Conservation (phyloP, 208 protist genomes). For the Leishmania arabica region DNA sequence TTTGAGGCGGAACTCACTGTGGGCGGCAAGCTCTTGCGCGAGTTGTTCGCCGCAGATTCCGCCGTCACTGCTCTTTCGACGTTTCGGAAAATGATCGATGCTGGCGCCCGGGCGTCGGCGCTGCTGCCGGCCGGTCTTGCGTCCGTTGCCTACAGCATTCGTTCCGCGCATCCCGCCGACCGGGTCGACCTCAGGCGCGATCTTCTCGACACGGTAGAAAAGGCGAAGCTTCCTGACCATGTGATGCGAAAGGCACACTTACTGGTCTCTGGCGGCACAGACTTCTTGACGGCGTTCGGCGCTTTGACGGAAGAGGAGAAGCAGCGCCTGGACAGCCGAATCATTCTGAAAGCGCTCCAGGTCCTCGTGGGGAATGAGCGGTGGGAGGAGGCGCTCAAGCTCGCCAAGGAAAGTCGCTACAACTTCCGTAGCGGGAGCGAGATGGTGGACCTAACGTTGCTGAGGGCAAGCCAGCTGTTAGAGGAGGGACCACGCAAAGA, state of each 20-base stretch:
- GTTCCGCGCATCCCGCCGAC: slow-evolving; percentile 5
- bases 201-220: slow-evolving; percentile 25
- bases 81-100: slow-evolving; percentile 35
- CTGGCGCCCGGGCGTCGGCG: slow-evolving; percentile 9
- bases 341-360: slow-evolving; percentile 38
- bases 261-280: slow-evolving; percentile 21
- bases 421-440: slow-evolving; percentile 52
- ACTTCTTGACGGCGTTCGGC: slow-evolving; percentile 30
- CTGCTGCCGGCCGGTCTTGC: slow-evolving; percentile 31
- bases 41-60: slow-evolving; percentile 30
- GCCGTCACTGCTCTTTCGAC: slow-evolving; percentile 8
- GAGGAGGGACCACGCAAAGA: slow-evolving; percentile 37
- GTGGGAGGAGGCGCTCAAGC: slow-evolving; percentile 71
- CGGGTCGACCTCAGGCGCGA: slow-evolving; percentile 11
- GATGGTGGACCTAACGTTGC: slow-evolving; percentile 44
- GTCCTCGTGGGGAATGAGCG: slow-evolving; percentile 32
- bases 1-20: slow-evolving; percentile 22
- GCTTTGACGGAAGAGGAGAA: slow-evolving; percentile 30
- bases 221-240: slow-evolving; percentile 28
- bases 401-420: slow-evolving; percentile 44
- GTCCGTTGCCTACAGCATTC: slow-evolving; percentile 24
- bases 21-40: slow-evolving; percentile 26
- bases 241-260: slow-evolving; percentile 36
- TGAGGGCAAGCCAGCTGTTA: slow-evolving; percentile 32
- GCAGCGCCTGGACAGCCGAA: slow-evolving; percentile 19